phyloP scores from a whole-genome alignment of 1,284 basidiomycete species.

The Coniferiporia weirii region DNA sequence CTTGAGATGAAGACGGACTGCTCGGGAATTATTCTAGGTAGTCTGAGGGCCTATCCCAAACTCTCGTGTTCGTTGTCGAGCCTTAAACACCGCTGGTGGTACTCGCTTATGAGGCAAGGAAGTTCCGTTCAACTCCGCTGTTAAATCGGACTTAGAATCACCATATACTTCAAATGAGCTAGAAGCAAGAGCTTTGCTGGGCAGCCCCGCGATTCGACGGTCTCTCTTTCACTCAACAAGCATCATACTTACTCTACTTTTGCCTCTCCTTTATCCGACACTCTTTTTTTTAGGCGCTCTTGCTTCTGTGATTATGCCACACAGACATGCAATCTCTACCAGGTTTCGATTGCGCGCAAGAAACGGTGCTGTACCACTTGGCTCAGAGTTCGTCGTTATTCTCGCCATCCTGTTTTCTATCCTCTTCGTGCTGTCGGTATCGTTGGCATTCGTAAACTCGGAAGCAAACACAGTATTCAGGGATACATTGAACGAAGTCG shows the following conservation, averaged over 20 bases:
- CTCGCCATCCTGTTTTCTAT: constrained; percentile 38
- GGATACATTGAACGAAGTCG: constrained; percentile 37
- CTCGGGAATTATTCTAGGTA: too few species aligned
- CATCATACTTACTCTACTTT: constrained; percentile 8
- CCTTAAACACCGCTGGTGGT: too few species aligned
- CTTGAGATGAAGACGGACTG: too few species aligned
- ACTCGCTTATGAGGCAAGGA: too few species aligned
- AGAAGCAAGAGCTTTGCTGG: background rate
- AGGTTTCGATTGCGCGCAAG: background rate
- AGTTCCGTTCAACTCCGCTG: too few species aligned
- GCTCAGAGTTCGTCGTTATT: constrained; percentile 34
- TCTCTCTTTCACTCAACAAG: background rate
- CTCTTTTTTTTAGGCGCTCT: constrained; percentile 23
- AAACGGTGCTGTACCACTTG: constrained; percentile 31
- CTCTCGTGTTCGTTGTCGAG: too few species aligned
- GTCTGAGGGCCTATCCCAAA: too few species aligned
- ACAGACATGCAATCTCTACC: background rate
- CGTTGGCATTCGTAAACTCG: constrained; percentile 45
- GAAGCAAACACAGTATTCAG: constrained; percentile 39
- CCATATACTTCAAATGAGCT: background rate
- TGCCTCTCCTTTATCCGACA: constrained; percentile 29
- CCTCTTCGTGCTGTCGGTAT: constrained; percentile 44
- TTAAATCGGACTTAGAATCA: too few species aligned
- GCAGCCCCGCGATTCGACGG: background rate
- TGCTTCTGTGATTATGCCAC: background rate